Evolutionary conservation across 2,329 filamentous ascomycete species (phyloP).

Genomic region (Aspergillus intermedius): DNA sequence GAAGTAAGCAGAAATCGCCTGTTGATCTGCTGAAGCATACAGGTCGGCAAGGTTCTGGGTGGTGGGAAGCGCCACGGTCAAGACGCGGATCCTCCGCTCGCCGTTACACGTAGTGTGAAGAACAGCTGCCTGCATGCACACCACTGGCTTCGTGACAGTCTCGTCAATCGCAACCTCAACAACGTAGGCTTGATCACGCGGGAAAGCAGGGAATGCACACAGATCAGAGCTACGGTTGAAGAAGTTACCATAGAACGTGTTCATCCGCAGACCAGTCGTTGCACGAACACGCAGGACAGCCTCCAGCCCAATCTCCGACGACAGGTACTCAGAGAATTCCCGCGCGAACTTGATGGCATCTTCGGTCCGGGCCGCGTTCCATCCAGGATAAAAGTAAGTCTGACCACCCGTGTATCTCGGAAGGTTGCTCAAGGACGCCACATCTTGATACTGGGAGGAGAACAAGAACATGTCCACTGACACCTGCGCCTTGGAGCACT

Average conservation of each 20-base stretch:
- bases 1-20: conserved; percentile 88
- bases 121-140: conserved; percentile 89
- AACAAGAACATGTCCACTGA: conserved; percentile 98
- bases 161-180: conserved; percentile 98
- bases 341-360: conserved; percentile 97
- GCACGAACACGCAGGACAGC: conserved; percentile 92
- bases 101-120: conserved; percentile 97
- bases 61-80: conserved; percentile 88
- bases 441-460: conserved; percentile 93
- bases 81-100: conserved; percentile 86
- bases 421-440: conserved; percentile 90
- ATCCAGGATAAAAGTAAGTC: conserved; percentile 97
- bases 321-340: conserved; percentile 96
- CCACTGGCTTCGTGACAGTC: conserved; percentile 80
- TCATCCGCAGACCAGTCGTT: conserved; percentile 91
- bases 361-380: conserved; percentile 88
- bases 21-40: conserved; percentile 91
- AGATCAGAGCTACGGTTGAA: conserved; percentile 98
- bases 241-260: conserved; percentile 98
- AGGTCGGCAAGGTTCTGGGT: conserved; percentile 85
- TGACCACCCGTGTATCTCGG: conserved; percentile 95
- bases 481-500: conserved; percentile 98
- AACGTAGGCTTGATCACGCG: conserved; percentile 93
- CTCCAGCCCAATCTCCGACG: conserved; percentile 90
- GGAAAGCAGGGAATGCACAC: conserved; percentile 96